phyloP scores from a whole-genome alignment of 164 flowering plant genomes.

The Cinnamomum micranthum region DNA sequence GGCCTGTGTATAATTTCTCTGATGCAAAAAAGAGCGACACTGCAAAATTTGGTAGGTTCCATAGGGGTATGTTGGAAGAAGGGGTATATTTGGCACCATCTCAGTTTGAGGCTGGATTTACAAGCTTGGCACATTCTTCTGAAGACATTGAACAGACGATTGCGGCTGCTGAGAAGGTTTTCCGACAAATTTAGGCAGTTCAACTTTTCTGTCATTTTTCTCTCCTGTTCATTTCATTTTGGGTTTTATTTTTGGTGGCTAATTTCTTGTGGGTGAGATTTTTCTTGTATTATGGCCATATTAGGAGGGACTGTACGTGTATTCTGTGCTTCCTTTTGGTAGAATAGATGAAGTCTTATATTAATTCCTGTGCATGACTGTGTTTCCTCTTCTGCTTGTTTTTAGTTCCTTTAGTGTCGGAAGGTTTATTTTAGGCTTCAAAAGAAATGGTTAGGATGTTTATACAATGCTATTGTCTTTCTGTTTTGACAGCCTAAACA shows the following conservation, averaged over 20 bases:
- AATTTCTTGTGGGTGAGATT: neutral
- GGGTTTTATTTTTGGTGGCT: neutral
- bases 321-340: neutral
- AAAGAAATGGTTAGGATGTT: neutral
- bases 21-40: slow-evolving; percentile 94
- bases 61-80: slow-evolving; percentile 81
- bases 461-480: neutral
- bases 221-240: neutral
- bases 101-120: slow-evolving; percentile 96
- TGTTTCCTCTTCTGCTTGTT: neutral
- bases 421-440: neutral
- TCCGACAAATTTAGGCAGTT: slow-evolving; percentile 35
- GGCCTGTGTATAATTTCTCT: slow-evolving; percentile 75
- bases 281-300: neutral
- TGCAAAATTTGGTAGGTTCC: slow-evolving; percentile 71
- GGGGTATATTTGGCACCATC: slow-evolving; percentile 96
- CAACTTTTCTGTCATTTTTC: neutral
- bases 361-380: neutral
- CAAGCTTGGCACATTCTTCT: slow-evolving; percentile 77
- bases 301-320: neutral
- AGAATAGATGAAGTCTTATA: neutral
- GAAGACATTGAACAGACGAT: slow-evolving; percentile 75
- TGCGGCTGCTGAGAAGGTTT: slow-evolving; percentile 82
- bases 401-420: neutral
- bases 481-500: neutral